Evolutionary conservation across 805 yeast genomes (phyloP).

Genomic region (Metschnikowia gelsemii): DNA sequence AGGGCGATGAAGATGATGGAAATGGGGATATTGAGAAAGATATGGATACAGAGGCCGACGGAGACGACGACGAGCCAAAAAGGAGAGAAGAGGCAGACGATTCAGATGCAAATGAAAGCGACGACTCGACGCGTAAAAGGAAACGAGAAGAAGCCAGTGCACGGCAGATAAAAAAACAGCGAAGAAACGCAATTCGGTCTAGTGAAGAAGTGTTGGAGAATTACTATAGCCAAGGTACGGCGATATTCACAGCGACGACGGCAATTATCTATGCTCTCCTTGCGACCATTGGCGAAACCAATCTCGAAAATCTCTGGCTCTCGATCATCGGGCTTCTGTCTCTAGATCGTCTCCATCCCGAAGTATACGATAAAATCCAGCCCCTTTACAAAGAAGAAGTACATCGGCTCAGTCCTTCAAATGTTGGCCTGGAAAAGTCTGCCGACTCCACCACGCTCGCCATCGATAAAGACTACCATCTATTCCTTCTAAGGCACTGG

Average conservation of each 20-base stretch:
- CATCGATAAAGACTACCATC: slow-evolving; percentile 79
- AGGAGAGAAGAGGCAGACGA: slow-evolving; percentile 32
- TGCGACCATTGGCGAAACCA: slow-evolving; percentile 81
- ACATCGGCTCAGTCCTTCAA: slow-evolving; percentile 55
- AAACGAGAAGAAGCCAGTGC: slow-evolving; percentile 5
- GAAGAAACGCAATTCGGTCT: slow-evolving; percentile 39
- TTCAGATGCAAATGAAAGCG: slow-evolving; percentile 7
- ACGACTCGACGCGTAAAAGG: slow-evolving; percentile 4
- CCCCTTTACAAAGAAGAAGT: slow-evolving; percentile 85
- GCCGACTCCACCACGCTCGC: slow-evolving; percentile 49
- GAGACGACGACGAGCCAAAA: slow-evolving; percentile 36
- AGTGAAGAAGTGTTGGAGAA: slow-evolving; percentile 61
- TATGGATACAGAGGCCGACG: slow-evolving; percentile 30
- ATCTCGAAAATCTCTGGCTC: slow-evolving; percentile 71
- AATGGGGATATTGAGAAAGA: no score
- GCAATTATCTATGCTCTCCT: slow-evolving; percentile 78
- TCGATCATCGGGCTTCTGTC: slow-evolving; percentile 87
- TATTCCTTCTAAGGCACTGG: slow-evolving; percentile 89
- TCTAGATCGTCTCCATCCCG: slow-evolving; percentile 68
- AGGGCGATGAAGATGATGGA: slow-evolving; percentile 7
- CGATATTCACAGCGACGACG: slow-evolving; percentile 70
- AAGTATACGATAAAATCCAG: slow-evolving; percentile 65
- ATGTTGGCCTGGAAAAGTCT: slow-evolving; percentile 28
- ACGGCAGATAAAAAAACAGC: slow-evolving; percentile 17
- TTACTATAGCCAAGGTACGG: slow-evolving; percentile 83